Percentiles rank a stretch among this genome's conserved stretches.
These are phyloP conservation scores for Eleusine coracana DNA, from an alignment of 176 grass and related monocot species.

Conservation along the genomic window DNA sequence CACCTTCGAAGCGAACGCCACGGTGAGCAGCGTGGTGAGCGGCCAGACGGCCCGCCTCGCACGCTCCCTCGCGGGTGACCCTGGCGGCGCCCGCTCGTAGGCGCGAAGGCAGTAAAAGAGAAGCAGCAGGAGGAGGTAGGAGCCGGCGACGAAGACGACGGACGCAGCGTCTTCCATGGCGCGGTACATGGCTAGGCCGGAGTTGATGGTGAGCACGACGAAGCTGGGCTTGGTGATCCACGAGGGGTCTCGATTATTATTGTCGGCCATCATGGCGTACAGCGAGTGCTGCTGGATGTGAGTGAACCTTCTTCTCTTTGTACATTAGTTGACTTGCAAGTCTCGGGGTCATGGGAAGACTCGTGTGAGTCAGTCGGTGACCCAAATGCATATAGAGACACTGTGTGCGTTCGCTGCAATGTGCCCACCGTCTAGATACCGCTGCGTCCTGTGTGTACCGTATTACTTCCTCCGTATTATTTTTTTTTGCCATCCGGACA, in stretches of 20 bases:
- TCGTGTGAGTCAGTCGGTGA: too few relatives aligned
- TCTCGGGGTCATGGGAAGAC: too few relatives aligned
- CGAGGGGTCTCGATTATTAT: not conserved
- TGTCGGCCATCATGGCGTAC: not conserved
- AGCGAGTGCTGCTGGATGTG: too few relatives aligned
- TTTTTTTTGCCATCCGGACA: too few relatives aligned
- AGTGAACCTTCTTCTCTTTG: too few relatives aligned
- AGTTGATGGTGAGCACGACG: not conserved
- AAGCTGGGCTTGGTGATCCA: not conserved
- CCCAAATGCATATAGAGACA: too few relatives aligned
- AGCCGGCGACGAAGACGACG: not conserved
- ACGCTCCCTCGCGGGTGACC: not conserved
- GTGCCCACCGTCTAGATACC: too few relatives aligned
- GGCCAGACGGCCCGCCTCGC: not conserved
- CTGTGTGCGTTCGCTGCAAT: too few relatives aligned
- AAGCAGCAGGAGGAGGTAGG: not conserved
- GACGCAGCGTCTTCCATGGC: not conserved
- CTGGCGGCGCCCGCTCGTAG: not conserved
- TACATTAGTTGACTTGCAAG: too few relatives aligned
- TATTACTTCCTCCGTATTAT: too few relatives aligned
- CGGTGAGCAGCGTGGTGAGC: constrained; percentile 21
- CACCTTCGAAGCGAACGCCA: constrained; percentile 16
- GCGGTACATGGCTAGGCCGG: not conserved
- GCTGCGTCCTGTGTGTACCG: too few relatives aligned
- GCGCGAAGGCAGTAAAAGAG: not conserved